Conservation (phyloP, 1,284 basidiomycete genomes). For the Moesziomyces antarcticus region DNA sequence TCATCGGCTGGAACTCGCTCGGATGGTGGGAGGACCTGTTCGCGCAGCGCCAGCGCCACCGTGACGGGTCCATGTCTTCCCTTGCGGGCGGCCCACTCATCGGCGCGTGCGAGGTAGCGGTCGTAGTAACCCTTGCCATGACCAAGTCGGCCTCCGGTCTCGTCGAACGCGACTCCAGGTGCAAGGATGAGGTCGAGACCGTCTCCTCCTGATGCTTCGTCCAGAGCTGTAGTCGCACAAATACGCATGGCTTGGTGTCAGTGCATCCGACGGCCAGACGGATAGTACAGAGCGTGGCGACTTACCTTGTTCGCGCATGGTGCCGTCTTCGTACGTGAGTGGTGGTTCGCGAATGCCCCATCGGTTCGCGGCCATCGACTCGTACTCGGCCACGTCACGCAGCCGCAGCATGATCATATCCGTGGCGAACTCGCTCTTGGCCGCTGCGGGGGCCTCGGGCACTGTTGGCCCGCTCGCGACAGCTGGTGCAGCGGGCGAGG, state of each 20-base stretch:
- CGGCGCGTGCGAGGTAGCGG: constrained; percentile 61
- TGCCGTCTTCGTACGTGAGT: constrained; percentile 50
- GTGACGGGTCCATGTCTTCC: constrained; percentile 35
- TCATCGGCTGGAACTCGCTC: constrained; percentile 64
- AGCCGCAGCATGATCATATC: constrained; percentile 69
- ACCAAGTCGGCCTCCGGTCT: constrained; percentile 65
- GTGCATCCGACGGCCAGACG: not conserved
- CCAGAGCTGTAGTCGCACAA: constrained; percentile 49
- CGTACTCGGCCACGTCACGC: constrained; percentile 55
- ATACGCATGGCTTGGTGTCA: not conserved
- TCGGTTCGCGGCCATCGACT: constrained; percentile 63
- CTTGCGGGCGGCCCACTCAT: constrained; percentile 39
- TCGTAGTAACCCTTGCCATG: constrained; percentile 70
- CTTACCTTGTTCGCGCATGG: constrained; percentile 48
- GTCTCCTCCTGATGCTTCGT: constrained; percentile 51
- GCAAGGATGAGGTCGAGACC: constrained; percentile 69
- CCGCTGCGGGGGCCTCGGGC: constrained; percentile 10
- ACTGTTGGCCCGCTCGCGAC: constrained; percentile 30
- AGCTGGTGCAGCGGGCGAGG: constrained; percentile 48
- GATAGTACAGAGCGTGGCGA: not conserved
- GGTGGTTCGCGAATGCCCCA: constrained; percentile 69
- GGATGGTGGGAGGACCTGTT: constrained; percentile 59
- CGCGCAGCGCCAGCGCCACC: constrained; percentile 64
- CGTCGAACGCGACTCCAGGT: constrained; percentile 69
- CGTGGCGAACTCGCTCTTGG: constrained; percentile 51